Evolutionary conservation across 2,329 filamentous ascomycete species (phyloP).

Genomic region (Ceratocystiopsis sp.): DNA sequence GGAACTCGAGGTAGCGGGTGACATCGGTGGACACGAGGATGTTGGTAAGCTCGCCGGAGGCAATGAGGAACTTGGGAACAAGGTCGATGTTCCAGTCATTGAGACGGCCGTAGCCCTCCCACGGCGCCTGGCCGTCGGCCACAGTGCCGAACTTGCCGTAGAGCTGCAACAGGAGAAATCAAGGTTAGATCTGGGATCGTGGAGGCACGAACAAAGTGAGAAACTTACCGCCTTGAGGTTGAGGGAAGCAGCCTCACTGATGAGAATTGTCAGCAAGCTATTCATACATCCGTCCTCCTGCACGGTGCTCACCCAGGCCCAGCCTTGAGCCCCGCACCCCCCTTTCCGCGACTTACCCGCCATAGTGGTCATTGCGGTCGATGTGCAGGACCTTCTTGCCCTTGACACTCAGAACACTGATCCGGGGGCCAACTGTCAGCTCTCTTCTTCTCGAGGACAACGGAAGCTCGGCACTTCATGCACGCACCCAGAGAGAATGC

Average conservation of each 20-base stretch:
- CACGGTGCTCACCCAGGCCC: not conserved
- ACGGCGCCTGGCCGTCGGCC: slow-evolving; percentile 64
- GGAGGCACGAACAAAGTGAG: no score
- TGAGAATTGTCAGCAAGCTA: slow-evolving; percentile 7
- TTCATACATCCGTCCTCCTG: slow-evolving; percentile 3
- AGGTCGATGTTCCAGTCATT: slow-evolving; percentile 99
- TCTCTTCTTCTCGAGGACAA: not conserved
- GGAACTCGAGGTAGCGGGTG: slow-evolving; percentile 78
- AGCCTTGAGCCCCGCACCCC: not conserved
- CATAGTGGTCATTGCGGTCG: slow-evolving; percentile 95
- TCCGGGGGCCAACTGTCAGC: slow-evolving; percentile 1
- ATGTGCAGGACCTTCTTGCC: slow-evolving; percentile 99
- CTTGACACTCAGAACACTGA: slow-evolving; percentile 87
- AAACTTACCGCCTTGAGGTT: slow-evolving; percentile 73
- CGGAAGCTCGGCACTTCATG: no score
- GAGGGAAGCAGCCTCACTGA: slow-evolving; percentile 81
- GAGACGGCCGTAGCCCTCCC: slow-evolving; percentile 90
- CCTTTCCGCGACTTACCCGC: slow-evolving; percentile 49
- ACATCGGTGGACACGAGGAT: slow-evolving; percentile 94
- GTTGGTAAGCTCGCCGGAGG: slow-evolving; percentile 94
- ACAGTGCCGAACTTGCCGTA: slow-evolving; percentile 75
- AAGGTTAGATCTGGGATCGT: no score
- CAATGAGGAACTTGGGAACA: slow-evolving; percentile 96
- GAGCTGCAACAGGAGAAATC: slow-evolving; percentile 36
- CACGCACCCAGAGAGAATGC: slow-evolving; percentile 79